Conservation (phyloP, 2,329 filamentous ascomycete genomes). For the Calonectria pauciramosa region DNA sequence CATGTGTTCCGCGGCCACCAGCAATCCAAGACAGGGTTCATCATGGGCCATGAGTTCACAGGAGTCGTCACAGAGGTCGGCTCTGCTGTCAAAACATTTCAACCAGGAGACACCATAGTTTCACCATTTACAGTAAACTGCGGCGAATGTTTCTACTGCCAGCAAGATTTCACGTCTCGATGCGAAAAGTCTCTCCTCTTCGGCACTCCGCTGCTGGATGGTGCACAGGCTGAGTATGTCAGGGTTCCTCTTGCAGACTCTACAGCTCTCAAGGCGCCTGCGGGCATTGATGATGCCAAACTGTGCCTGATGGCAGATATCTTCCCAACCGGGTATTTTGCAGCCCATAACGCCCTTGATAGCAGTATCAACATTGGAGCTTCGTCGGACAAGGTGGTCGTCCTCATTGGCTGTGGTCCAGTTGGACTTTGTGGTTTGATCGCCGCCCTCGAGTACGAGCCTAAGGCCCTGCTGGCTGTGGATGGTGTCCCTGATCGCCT, state of each 20-base stretch:
- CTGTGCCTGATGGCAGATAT: conserved; percentile 35
- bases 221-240: conserved; percentile 35
- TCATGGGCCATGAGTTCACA: conserved; percentile 86
- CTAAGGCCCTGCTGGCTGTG: conserved; percentile 21
- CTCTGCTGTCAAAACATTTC: conserved; percentile 55
- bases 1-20: conserved; percentile 88
- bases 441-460: conserved; percentile 27
- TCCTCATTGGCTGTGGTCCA: conserved; percentile 33
- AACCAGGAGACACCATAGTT: conserved; percentile 21
- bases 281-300: conserved; percentile 24
- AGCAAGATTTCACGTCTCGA: conserved; percentile 22
- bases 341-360: conserved; percentile 75
- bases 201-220: conserved; percentile 18
- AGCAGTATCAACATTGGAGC: no score
- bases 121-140: conserved; percentile 37
- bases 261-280: conserved; percentile 30
- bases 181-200: conserved; percentile 31
- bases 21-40: conserved; percentile 71
- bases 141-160: conserved; percentile 36
- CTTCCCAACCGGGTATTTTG: no score
- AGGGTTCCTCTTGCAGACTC: conserved; percentile 30
- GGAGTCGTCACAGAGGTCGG: conserved; percentile 79
- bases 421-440: conserved; percentile 34
- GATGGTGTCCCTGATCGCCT: no score
- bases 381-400: no score